Evolutionary conservation across 306 rosid species (phyloP), one percentile per base, ranked within the genome.

Genomic region (Canavalia ensiformis): DNA sequence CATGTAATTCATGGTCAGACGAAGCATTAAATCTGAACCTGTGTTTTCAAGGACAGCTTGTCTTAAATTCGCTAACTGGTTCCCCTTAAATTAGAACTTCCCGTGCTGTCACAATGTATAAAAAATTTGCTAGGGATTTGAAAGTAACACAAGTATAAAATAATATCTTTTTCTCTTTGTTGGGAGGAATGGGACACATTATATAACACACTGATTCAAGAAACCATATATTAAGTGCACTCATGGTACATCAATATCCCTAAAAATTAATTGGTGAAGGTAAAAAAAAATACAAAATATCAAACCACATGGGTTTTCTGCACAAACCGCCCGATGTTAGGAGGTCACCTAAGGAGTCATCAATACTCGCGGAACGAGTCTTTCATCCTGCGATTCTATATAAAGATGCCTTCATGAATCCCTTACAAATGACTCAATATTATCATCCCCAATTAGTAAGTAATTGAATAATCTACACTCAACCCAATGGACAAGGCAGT

Each of bases 381-480:
- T 80, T 86, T 84, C 77, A 87, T 84, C 88, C 85, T 63, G 81
- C 69, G 78, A 72, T 77, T 84, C 79, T 84, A 77, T 77, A 77
- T 75, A 64, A 83, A 70, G 83, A 81, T 34, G 45, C 28, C 63
- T 76, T 76, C 81, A 80, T 66, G 85, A 83, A 86, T 86, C 82
- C 85, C 83, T 71, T 84, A 85, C 88, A 85, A 88, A 72, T 85
- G 84, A 91, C 83, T 80, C 86, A 50, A 82, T 76, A 83, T 81
- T 84, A 78, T 66, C 85, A 67, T 70, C 93, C 90, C 82, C 88
- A 78, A 94, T 92, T 88, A 94, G 95, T 84, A 86, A 82, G 95
- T 84, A 86, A 82, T 89, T 83, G 87, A 86, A 84, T 90, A 91
- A 89, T 91, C 95, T 89, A 92, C 95, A 89, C 89, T 89, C 92